Evolutionary conservation across 495 filamentous ascomycete genomes (phyloP).

Genomic region (Jackrogersella minutella): DNA sequence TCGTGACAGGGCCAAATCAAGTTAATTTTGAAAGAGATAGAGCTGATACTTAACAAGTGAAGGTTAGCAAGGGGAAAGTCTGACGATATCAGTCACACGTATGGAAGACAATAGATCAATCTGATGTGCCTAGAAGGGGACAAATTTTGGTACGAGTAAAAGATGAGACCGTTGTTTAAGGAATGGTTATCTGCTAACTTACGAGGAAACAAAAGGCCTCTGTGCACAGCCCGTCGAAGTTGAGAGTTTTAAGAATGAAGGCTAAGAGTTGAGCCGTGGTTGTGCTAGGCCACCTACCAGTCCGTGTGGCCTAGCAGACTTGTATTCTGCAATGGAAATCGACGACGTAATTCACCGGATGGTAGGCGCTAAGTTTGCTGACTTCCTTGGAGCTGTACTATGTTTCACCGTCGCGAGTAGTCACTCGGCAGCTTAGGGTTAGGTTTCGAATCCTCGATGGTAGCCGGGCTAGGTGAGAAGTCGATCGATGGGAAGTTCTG

Average conservation of each 20-base stretch:
- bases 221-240: neutral
- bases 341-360: conserved; percentile 18
- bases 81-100: neutral
- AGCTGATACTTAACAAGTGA: neutral
- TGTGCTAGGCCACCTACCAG: conserved; percentile 11
- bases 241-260: neutral
- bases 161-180: conserved; percentile 6
- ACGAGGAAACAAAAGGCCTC: conserved; percentile 14
- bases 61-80: conserved; percentile 3
- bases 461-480: neutral
- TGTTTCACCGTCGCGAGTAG: conserved; percentile 12
- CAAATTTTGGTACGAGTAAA: neutral
- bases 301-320: conserved; percentile 12
- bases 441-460: conserved; percentile 7
- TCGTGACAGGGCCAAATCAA: neutral
- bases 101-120: neutral
- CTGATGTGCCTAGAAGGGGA: conserved; percentile 1
- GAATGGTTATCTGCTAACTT: conserved; percentile 15
- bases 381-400: neutral
- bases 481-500: conserved; percentile 3
- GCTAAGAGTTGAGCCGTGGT: neutral
- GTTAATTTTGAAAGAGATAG: neutral
- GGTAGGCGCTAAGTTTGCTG: neutral
- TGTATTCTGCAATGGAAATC: conserved; percentile 15
- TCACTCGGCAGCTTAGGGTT: neutral